Evolutionary conservation across 2,329 filamentous ascomycete species (phyloP).

Genomic region (Stagonosporopsis cucurbitacearum): DNA sequence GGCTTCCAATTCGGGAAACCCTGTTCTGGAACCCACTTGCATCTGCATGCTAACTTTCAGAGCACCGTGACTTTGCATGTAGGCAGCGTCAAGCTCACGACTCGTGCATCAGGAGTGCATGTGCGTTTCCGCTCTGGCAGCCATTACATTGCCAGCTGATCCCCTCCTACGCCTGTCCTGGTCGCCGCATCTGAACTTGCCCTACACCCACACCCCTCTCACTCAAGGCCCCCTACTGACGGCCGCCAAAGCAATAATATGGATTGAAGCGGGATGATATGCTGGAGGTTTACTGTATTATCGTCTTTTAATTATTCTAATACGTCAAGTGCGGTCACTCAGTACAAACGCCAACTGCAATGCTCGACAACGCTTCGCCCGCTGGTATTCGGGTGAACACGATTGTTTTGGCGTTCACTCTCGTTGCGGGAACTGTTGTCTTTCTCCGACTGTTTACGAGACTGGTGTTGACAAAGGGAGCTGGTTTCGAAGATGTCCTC

Average conservation of each 20-base stretch:
- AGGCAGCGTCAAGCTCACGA: conserved; percentile 1
- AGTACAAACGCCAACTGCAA: conserved; percentile 4
- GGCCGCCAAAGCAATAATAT: conserved; percentile 4
- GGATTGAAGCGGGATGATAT: conserved; percentile 17
- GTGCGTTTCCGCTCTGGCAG: conserved; percentile 5
- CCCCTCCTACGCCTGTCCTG: conserved; percentile 12
- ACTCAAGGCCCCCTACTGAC: conserved; percentile 2
- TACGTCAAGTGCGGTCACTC: conserved; percentile 9
- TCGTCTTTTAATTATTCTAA: conserved; percentile 8
- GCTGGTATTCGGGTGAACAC: conserved; percentile 42
- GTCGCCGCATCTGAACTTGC: conserved; percentile 5
- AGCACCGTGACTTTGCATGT: conserved; percentile 21
- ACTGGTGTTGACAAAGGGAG: conserved; percentile 31
- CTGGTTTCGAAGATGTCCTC: conserved; percentile 39
- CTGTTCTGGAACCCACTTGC: conserved; percentile 26
- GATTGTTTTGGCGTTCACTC: conserved; percentile 41
- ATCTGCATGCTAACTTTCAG: conserved; percentile 11
- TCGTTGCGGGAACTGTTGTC: conserved; percentile 38
- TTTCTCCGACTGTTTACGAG: conserved; percentile 43
- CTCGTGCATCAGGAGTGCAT: conserved; percentile 13
- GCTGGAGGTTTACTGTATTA: conserved; percentile 17
- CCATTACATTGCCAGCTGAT: conserved; percentile 1
- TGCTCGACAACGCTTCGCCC: conserved; percentile 30
- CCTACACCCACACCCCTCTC: conserved; percentile 8
- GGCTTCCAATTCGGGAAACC: conserved; percentile 22